Evolutionary conservation across 2,329 filamentous ascomycete genomes (phyloP).

Genomic region (Penicillium sclerotigenum): DNA sequence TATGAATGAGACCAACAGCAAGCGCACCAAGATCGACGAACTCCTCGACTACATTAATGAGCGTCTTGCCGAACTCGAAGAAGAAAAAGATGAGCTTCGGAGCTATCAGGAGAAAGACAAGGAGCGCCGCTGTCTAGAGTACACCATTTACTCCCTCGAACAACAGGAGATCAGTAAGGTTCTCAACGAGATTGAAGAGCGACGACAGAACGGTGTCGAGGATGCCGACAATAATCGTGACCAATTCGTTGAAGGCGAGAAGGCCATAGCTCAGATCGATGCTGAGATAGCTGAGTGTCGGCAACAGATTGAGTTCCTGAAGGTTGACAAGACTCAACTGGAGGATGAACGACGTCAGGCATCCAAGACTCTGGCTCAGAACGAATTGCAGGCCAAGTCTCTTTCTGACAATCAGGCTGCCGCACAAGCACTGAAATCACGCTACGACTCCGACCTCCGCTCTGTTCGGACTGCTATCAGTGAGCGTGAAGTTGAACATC

Average conservation of each 20-base stretch:
- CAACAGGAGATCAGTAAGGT: slow-evolving; percentile 74
- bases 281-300: slow-evolving; percentile 74
- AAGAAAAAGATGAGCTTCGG: slow-evolving; percentile 93
- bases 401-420: slow-evolving; percentile 78
- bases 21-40: slow-evolving; percentile 91
- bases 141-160: slow-evolving; percentile 88
- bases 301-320: slow-evolving; percentile 78
- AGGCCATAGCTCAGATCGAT: slow-evolving; percentile 72
- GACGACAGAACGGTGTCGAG: slow-evolving; percentile 76
- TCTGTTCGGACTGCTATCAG: slow-evolving; percentile 71
- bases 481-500: slow-evolving; percentile 72
- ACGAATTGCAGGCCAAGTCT: slow-evolving; percentile 79
- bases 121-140: slow-evolving; percentile 87
- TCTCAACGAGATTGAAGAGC: slow-evolving; percentile 78
- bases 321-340: slow-evolving; percentile 78
- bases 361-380: slow-evolving; percentile 75
- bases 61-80: slow-evolving; percentile 81
- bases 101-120: slow-evolving; percentile 94
- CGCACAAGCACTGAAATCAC: slow-evolving; percentile 67
- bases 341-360: slow-evolving; percentile 85
- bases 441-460: slow-evolving; percentile 69
- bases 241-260: slow-evolving; percentile 73
- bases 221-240: slow-evolving; percentile 77
- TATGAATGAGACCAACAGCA: slow-evolving; percentile 94
- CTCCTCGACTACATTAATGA: slow-evolving; percentile 88